These are phyloP conservation scores for Alternaria tenuissima DNA, from an alignment of 2,329 filamentous ascomycete species.

Conservation along the genomic window DNA sequence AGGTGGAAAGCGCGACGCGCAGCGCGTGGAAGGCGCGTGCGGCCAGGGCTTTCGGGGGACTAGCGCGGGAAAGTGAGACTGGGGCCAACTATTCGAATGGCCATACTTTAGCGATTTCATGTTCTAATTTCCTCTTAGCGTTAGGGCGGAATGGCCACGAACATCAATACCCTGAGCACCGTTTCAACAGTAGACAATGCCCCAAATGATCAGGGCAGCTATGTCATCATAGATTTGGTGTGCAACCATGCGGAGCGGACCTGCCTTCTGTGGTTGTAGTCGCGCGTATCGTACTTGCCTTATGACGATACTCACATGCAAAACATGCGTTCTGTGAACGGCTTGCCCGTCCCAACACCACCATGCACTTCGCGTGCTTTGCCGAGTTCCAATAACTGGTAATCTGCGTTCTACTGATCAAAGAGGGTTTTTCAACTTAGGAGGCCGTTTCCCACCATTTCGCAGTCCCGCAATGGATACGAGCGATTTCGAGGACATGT, in stretches of 20 bases:
- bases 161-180: constrained; percentile 3
- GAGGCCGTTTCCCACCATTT: not conserved
- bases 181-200: not conserved
- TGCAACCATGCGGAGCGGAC: not conserved
- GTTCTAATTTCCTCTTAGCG: constrained; percentile 16
- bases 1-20: constrained; percentile 38
- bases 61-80: constrained; percentile 3
- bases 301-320: not conserved
- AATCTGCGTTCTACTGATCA: not conserved
- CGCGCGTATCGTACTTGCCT: constrained; percentile 4
- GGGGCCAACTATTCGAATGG: constrained; percentile 6
- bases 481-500: constrained; percentile 39
- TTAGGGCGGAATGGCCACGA: not conserved
- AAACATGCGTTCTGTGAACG: constrained; percentile 8
- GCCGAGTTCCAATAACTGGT: not conserved
- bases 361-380: not conserved
- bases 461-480: constrained; percentile 29
- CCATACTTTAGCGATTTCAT: constrained; percentile 11
- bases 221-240: not conserved
- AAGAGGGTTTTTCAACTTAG: not conserved
- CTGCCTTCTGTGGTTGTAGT: not conserved
- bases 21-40: constrained; percentile 25
- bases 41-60: constrained; percentile 13
- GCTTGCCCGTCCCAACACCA: not conserved
- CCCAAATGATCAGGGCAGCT: not conserved